A percentile compares a stretch with the other conserved stretches of the same genome.
These are phyloP conservation scores for Fusarium nisikadoi DNA, from an alignment of 2,329 filamentous ascomycete species.

Conservation along the genomic window DNA sequence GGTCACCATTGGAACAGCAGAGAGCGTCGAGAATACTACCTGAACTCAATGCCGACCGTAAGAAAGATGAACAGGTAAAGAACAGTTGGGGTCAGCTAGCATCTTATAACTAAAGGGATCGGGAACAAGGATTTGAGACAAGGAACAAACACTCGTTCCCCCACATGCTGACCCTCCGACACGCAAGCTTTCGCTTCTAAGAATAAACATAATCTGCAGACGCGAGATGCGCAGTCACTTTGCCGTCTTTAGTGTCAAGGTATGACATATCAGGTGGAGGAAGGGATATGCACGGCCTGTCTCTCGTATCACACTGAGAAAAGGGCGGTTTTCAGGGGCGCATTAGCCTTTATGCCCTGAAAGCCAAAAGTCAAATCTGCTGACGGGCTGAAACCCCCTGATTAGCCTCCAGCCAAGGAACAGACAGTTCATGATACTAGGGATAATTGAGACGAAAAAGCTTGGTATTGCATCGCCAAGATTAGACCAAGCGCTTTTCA, in stretches of 20 bases:
- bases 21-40: not conserved
- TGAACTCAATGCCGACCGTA: not conserved
- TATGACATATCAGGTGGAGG: conserved; percentile 19
- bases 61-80: not conserved
- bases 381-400: conserved; percentile 21
- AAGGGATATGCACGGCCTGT: conserved; percentile 24
- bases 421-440: not conserved
- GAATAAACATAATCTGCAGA: conserved; percentile 25
- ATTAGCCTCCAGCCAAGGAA: conserved; percentile 1
- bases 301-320: not conserved
- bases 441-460: not conserved
- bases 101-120: conserved; percentile 28
- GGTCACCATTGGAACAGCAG: conserved; percentile 21
- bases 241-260: not conserved
- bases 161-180: conserved; percentile 26
- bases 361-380: conserved; percentile 1
- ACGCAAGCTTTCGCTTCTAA: conserved; percentile 29
- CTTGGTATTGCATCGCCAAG: conserved; percentile 11
- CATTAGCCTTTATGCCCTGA: conserved; percentile 4
- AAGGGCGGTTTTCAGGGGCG: conserved; percentile 21
- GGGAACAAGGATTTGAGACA: conserved; percentile 26
- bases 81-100: conserved; percentile 2
- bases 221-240: conserved; percentile 11
- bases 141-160: conserved; percentile 12
- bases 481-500: not conserved